These are phyloP conservation scores for Eucalyptus virginea DNA, from an alignment of 345 rosid genomes.

Conservation along the genomic window DNA sequence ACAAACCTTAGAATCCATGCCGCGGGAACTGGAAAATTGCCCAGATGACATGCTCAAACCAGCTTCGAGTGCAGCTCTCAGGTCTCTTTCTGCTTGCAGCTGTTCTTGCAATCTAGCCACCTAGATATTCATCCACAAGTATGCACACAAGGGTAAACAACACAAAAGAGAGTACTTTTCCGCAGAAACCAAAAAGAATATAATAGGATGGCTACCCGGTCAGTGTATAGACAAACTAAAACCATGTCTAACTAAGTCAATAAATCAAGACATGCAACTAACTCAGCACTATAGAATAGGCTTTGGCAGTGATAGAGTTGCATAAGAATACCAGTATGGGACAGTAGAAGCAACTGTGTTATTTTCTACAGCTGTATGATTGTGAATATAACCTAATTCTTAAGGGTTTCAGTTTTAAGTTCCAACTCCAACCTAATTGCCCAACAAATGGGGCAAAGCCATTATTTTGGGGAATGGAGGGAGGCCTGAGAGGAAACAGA, in stretches of 20 bases:
- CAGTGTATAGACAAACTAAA: not conserved
- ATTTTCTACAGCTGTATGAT: not conserved
- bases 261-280: not conserved
- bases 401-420: not conserved
- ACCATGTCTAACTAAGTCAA: not conserved
- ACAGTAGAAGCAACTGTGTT: not conserved
- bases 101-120: slow-evolving; percentile 97
- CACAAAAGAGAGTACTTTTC: not conserved
- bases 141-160: not conserved
- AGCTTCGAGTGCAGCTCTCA: slow-evolving; percentile 93
- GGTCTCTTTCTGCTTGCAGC: slow-evolving; percentile 98
- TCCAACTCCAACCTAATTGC: not conserved
- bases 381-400: not conserved
- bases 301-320: not conserved
- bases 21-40: slow-evolving; percentile 68
- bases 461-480: not conserved
- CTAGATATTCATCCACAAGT: slow-evolving; percentile 20
- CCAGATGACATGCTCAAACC: slow-evolving; percentile 99
- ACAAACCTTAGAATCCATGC: slow-evolving; percentile 90
- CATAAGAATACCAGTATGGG: not conserved
- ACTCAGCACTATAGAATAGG: not conserved
- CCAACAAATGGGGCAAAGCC: not conserved
- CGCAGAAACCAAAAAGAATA: not conserved
- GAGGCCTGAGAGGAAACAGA: not conserved
- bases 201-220: not conserved